These are phyloP conservation scores for Hordeum pubiflorum DNA, from an alignment of 202 grass and related monocot genomes.

Conservation along the genomic window DNA sequence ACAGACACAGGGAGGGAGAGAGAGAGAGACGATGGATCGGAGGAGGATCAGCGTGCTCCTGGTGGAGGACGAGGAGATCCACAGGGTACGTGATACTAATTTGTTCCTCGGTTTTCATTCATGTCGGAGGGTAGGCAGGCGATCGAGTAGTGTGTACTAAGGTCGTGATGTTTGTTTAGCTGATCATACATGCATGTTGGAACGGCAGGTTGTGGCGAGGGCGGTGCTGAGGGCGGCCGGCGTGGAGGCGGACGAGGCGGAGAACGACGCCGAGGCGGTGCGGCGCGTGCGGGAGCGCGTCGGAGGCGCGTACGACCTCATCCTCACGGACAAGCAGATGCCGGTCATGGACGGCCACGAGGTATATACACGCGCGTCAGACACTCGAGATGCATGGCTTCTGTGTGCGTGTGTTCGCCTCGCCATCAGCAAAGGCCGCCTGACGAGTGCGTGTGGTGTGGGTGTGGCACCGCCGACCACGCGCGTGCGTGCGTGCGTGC, in stretches of 20 bases:
- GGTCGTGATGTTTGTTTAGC: not conserved
- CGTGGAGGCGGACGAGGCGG: constrained; percentile 20
- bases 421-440: not conserved
- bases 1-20: too few species aligned
- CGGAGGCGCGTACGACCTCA: constrained; percentile 26
- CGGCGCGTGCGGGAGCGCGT: constrained; percentile 10
- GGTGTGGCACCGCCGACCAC: too few species aligned
- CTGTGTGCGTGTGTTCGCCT: not conserved
- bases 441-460: not conserved
- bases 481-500: not conserved
- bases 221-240: constrained; percentile 11
- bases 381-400: not conserved
- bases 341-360: constrained; percentile 45
- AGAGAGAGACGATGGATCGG: not conserved
- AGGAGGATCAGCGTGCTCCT: constrained; percentile 41
- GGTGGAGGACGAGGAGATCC: constrained; percentile 43
- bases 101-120: not conserved
- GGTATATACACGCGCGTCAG: not conserved
- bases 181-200: not conserved
- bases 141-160: not conserved
- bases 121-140: not conserved
- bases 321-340: constrained; percentile 45
- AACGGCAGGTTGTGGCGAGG: constrained; percentile 23
- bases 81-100: constrained; percentile 13
- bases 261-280: constrained; percentile 36